Percentiles rank a stretch among this genome's conserved stretches.
Evolutionary conservation across 768 basidiomycete species (phyloP).

Genomic region (Leucosporidium yakuticum): DNA sequence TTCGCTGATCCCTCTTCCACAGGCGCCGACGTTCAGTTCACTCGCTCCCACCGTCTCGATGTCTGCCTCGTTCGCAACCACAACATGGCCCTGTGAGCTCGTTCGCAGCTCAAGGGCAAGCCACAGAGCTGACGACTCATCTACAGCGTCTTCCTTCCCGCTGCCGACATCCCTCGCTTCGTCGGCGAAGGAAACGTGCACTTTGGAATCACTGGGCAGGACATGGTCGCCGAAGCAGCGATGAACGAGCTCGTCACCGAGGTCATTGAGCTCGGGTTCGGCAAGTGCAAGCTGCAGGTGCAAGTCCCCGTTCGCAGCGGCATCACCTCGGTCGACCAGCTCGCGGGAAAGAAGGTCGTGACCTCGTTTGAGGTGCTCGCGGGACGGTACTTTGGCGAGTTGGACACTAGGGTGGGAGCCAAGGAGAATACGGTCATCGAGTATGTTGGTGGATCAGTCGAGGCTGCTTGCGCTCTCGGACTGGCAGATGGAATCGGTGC

Average conservation of each 20-base stretch:
- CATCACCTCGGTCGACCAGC: conserved; percentile 65
- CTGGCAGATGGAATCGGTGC: conserved; percentile 93
- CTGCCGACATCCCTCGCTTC: conserved; percentile 94
- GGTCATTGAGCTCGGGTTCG: conserved; percentile 77
- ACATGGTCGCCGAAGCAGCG: conserved; percentile 84
- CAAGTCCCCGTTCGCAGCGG: conserved; percentile 76
- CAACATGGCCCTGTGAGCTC: conserved; percentile 74
- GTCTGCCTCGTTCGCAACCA: conserved; percentile 92
- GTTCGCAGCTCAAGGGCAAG: neutral
- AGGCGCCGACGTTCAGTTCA: conserved; percentile 96
- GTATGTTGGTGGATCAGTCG: conserved; percentile 95
- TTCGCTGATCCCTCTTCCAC: neutral
- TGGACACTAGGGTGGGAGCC: conserved; percentile 57
- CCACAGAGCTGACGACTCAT: neutral
- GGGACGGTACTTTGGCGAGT: conserved; percentile 62
- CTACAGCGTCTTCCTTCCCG: conserved; percentile 86
- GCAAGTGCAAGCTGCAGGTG: conserved; percentile 72
- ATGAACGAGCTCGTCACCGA: conserved; percentile 75
- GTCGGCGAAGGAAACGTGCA: conserved; percentile 97
- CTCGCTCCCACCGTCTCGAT: conserved; percentile 76
- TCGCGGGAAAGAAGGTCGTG: conserved; percentile 86
- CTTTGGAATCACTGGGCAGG: conserved; percentile 95
- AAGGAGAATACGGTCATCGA: conserved; percentile 71
- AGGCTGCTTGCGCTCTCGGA: conserved; percentile 93
- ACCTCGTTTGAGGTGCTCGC: conserved; percentile 92